Percentiles rank a stretch among this genome's conserved stretches.
phyloP scores from a whole-genome alignment of 257 asterid species.

The Rhazya stricta region DNA sequence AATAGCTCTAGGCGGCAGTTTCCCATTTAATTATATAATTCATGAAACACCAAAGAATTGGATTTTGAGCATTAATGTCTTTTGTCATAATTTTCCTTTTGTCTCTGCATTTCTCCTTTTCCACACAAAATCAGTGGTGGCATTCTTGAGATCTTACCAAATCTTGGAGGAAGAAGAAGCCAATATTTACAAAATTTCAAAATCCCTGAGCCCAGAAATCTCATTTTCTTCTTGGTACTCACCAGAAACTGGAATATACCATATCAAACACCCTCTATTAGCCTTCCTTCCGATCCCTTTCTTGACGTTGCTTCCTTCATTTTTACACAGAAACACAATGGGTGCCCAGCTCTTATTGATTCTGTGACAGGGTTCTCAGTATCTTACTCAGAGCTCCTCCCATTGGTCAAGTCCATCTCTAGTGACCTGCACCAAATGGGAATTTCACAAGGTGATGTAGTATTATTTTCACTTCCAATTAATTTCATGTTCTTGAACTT shows the following conservation, averaged over 20 bases:
- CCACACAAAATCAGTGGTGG: slow-evolving; percentile 28
- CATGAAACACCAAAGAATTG: no score
- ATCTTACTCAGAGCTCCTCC: slow-evolving; percentile 40
- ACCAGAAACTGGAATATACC: slow-evolving; percentile 57
- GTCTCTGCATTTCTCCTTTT: background rate
- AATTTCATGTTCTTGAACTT: no score
- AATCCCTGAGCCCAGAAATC: slow-evolving; percentile 1
- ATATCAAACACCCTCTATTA: slow-evolving; percentile 49
- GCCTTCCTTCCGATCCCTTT: slow-evolving; percentile 54
- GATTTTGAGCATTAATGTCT: no score
- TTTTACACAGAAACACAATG: slow-evolving; percentile 56
- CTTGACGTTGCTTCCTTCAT: slow-evolving; percentile 67
- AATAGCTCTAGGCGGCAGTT: no score
- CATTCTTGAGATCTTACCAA: slow-evolving; percentile 26
- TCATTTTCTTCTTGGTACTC: slow-evolving; percentile 47
- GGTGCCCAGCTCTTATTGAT: slow-evolving; percentile 55
- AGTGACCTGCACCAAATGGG: slow-evolving; percentile 59
- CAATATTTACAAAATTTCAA: slow-evolving; percentile 7
- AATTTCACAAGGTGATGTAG: slow-evolving; percentile 59
- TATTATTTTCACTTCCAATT: slow-evolving; percentile 59
- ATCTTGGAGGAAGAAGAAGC: slow-evolving; percentile 13
- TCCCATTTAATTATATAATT: no score
- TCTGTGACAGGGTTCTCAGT: slow-evolving; percentile 57
- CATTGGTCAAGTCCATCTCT: slow-evolving; percentile 63
- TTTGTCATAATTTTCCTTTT: no score